Evolutionary conservation across 2,329 filamentous ascomycete species (phyloP).

Genomic region (Fusarium gaditjirri): DNA sequence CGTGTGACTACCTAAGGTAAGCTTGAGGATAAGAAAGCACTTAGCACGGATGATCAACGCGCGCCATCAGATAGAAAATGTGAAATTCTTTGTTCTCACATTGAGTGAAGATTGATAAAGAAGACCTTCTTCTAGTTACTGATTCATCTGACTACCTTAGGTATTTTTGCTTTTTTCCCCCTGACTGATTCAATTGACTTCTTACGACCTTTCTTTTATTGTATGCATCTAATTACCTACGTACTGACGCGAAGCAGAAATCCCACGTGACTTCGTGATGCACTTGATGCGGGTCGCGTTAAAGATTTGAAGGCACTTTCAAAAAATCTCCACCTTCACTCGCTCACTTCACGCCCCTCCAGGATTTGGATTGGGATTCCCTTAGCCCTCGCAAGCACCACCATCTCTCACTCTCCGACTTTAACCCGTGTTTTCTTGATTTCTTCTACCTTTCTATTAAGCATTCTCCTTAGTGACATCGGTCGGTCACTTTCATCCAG

Average conservation of each 20-base stretch:
- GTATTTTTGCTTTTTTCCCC: background rate
- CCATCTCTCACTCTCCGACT: background rate
- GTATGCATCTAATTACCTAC: background rate
- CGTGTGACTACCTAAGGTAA: slow-evolving; percentile 25
- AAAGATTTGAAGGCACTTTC: slow-evolving; percentile 9
- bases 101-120: background rate
- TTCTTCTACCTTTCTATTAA: background rate
- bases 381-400: slow-evolving; percentile 11
- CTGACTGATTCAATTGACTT: background rate
- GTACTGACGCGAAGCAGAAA: slow-evolving; percentile 7
- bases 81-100: slow-evolving; percentile 21
- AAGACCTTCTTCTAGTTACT: too few relatives aligned
- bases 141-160: background rate
- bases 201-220: background rate
- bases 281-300: slow-evolving; percentile 32
- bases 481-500: slow-evolving; percentile 19
- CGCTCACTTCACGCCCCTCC: slow-evolving; percentile 20
- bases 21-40: slow-evolving; percentile 11
- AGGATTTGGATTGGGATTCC: slow-evolving; percentile 8
- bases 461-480: background rate
- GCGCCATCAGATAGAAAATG: background rate
- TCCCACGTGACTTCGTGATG: slow-evolving; percentile 44
- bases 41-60: slow-evolving; percentile 18
- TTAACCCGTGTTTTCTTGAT: background rate
- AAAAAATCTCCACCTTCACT: slow-evolving; percentile 25